phyloP scores from a whole-genome alignment of 176 grass and related monocot species.

The Lolium perenne region DNA sequence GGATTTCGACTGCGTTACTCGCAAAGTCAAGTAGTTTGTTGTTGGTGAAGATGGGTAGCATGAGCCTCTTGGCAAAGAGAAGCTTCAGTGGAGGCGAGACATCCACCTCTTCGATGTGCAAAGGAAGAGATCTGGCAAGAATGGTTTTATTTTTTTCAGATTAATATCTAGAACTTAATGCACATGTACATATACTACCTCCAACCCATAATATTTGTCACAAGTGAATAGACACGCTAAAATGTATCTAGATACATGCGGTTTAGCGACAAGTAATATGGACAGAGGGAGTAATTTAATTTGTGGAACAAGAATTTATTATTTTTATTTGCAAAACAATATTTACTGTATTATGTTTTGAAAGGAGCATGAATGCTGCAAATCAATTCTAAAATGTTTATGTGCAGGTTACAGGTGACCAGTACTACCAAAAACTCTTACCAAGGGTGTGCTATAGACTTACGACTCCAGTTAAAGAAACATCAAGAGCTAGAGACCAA shows the following conservation, averaged over 20 bases:
- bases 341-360: background rate
- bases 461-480: background rate
- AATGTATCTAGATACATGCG: no score
- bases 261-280: no score
- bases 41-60: constrained; percentile 50
- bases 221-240: no score
- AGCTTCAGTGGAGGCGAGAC: constrained; percentile 42
- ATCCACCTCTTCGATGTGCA: constrained; percentile 1
- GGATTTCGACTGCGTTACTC: constrained; percentile 38
- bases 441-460: background rate
- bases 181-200: background rate
- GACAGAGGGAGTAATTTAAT: background rate
- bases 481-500: background rate
- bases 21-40: constrained; percentile 42
- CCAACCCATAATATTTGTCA: no score
- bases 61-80: constrained; percentile 37
- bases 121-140: constrained; percentile 37
- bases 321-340: background rate
- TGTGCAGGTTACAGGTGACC: background rate
- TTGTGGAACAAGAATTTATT: background rate
- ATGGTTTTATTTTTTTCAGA: background rate
- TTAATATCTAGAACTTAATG: background rate
- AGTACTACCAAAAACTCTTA: background rate
- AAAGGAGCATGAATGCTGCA: background rate
- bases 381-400: background rate